A percentile compares a stretch with the other conserved stretches of the same genome.
Conservation (phyloP, 1,284 basidiomycete genomes). For the Sporisorium iseilematis-ciliati region DNA sequence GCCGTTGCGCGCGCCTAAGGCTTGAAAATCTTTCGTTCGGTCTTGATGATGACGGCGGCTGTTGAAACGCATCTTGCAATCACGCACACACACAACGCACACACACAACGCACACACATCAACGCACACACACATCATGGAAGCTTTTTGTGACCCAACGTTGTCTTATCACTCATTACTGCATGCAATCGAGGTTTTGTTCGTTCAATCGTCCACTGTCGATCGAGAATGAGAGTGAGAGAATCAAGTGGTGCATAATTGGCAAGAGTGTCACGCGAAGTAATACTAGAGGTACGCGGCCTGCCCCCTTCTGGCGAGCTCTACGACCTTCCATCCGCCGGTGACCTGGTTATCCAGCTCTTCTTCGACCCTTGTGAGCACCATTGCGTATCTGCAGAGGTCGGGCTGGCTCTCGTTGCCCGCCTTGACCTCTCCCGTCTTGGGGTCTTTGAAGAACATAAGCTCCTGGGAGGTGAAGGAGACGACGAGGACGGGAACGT, state of each 20-base stretch:
- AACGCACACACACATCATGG: too few relatives aligned
- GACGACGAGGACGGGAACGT: conserved; percentile 89
- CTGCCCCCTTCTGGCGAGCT: conserved; percentile 51
- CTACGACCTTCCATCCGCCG: conserved; percentile 97
- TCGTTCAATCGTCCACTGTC: too few relatives aligned
- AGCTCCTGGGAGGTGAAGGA: conserved; percentile 95
- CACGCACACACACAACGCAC: background rate
- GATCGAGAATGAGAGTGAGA: too few relatives aligned
- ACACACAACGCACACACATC: background rate
- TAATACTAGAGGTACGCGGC: conserved; percentile 49
- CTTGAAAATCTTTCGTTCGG: background rate
- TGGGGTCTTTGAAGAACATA: conserved; percentile 88
- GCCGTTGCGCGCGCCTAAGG: conserved; percentile 28
- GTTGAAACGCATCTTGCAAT: too few relatives aligned
- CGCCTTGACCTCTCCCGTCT: conserved; percentile 84
- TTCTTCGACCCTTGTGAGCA: conserved; percentile 83
- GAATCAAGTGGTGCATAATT: background rate
- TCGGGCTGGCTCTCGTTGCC: conserved; percentile 91
- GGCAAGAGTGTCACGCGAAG: background rate
- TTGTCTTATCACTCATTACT: too few relatives aligned
- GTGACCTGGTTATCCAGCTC: conserved; percentile 80
- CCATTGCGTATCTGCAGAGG: conserved; percentile 91
- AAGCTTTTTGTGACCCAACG: too few relatives aligned
- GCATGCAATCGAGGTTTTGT: too few relatives aligned
- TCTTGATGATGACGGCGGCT: background rate